Base-by-base conservation (phyloP, 2,329 filamentous ascomycete species). In the Penicillium sp. region DNA sequence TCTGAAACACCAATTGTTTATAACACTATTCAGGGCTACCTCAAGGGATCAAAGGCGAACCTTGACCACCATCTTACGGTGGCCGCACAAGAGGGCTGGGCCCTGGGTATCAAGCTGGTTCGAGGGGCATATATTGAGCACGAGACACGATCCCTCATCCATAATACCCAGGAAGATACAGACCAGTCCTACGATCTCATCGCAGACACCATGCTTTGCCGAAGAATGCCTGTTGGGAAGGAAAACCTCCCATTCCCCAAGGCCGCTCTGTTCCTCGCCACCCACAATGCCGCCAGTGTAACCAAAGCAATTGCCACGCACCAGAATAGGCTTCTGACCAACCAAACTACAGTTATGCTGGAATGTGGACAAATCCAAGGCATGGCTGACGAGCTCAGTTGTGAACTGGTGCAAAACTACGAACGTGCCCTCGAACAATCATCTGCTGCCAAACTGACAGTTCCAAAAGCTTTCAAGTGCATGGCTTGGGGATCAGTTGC, bases 371-470 rank as follows among this genome's bases (percentile, higher is more conserved):
- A 95, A 75, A 82, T 96, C 2, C 87, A 91, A 75, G 91, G 91
- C 22, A 96, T 96, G 91, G 91, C 91, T 1, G 91, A 96, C 65
- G 91, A 96, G 69, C 84, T 96, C 49, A 89, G 86, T 19, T 80
- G 81, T 60, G 73, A 76, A 16, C 67, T 84, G 0, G 71, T 83
- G 38, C 55, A 59, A 50, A 59, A 54, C 64, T 69, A 58, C 61
- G 65, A 55, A 60, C 57, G 53, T 3, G 58, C 56, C 11, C 12
- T 62, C 50, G 50, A 58, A 53, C 37, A 58, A 26, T 51, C 54
- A 54, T 46, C 49, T 9, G 42, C 35, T 26, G 75, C 75, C 19
- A 74, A 70, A 52, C 75, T 60, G 12, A 51, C 49, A 1, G 40
- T 53, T 17, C 77, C 77, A 19, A 75, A 71, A 55, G 78, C 80